These are phyloP conservation scores for Puccinia hordei DNA, from an alignment of 1,284 basidiomycete species.

Conservation along the genomic window DNA sequence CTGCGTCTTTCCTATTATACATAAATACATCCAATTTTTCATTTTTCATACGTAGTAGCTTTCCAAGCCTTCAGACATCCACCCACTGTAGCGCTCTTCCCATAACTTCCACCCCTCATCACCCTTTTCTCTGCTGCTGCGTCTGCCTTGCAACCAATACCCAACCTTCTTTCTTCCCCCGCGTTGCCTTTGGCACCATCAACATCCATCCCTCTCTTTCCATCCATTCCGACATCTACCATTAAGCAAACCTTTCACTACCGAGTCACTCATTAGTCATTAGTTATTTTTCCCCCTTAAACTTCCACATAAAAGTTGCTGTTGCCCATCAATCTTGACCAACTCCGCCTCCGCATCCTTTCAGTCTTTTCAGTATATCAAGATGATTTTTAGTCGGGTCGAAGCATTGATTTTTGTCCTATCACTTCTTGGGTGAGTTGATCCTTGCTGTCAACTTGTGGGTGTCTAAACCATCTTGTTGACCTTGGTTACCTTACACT, in stretches of 20 bases:
- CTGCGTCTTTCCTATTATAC: not conserved
- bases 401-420: not conserved
- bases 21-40: too few relatives aligned
- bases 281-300: not conserved
- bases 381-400: conserved; percentile 2
- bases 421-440: conserved; percentile 1
- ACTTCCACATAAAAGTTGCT: not conserved
- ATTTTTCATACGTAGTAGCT: too few relatives aligned
- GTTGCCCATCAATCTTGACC: not conserved
- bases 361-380: not conserved
- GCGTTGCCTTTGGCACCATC: not conserved
- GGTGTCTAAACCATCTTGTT: not conserved
- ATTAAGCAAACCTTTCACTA: not conserved
- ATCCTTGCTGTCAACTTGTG: too few relatives aligned
- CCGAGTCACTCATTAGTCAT: not conserved
- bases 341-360: not conserved
- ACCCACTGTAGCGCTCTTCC: not conserved
- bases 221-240: not conserved
- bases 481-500: not conserved
- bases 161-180: not conserved
- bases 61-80: not conserved
- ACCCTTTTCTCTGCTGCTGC: not conserved
- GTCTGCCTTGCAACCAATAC: not conserved
- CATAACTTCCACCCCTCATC: not conserved
- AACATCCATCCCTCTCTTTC: not conserved